Percentiles rank a stretch among this genome's conserved stretches.
Evolutionary conservation across 1,284 basidiomycete species (phyloP).

Genomic region (Apiotrichum sp.): DNA sequence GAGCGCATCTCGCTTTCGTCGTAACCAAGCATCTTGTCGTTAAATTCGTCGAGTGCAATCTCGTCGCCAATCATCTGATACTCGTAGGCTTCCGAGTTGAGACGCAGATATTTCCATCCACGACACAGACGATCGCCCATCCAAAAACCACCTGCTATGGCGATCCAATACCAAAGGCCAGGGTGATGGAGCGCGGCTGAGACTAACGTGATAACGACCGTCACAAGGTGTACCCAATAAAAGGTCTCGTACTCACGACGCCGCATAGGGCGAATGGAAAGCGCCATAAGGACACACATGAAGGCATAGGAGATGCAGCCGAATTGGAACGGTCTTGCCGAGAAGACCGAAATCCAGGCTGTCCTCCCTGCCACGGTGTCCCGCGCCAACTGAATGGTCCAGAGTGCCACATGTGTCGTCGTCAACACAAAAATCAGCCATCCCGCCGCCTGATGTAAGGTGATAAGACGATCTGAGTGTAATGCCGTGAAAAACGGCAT

Average conservation of each 20-base stretch:
- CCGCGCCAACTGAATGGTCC: constrained; percentile 64
- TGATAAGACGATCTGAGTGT: constrained; percentile 69
- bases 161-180: constrained; percentile 56
- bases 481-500: constrained; percentile 62
- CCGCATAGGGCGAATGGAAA: constrained; percentile 62
- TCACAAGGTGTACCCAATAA: constrained; percentile 63
- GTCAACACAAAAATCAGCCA: constrained; percentile 67
- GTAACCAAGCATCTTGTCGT: constrained; percentile 12
- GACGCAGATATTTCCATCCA: constrained; percentile 56
- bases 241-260: constrained; percentile 68
- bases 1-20: neutral
- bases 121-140: constrained; percentile 59
- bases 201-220: constrained; percentile 60
- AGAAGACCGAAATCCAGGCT: constrained; percentile 60
- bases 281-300: constrained; percentile 61
- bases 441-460: constrained; percentile 67
- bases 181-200: constrained; percentile 65
- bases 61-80: constrained; percentile 4
- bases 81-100: constrained; percentile 48
- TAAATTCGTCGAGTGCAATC: constrained; percentile 12
- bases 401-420: constrained; percentile 63
- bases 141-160: constrained; percentile 62
- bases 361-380: constrained; percentile 55
- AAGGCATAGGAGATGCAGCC: constrained; percentile 67
- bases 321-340: constrained; percentile 65